Base-by-base conservation (phyloP, 805 yeast species). In the Starmerella apicola region DNA sequence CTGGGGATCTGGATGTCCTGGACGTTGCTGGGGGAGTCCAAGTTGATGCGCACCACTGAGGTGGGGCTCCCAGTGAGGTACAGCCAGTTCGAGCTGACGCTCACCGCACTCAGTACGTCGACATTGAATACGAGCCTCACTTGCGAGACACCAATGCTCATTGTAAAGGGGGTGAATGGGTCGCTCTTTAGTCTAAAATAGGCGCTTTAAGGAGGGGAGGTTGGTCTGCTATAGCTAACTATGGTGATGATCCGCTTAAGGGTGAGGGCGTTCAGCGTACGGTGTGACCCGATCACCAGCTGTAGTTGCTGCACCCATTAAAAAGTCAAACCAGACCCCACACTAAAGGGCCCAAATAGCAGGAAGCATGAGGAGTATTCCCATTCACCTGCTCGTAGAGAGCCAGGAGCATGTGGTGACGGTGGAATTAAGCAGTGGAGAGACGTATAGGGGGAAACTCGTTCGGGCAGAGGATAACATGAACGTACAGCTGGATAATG, bases 401-500 rank as follows among this genome's bases (percentile, higher is more conserved):
- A 81, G 95, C 7, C 70, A 78, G 66, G 95, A 96, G 35, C 97
- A 88, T 56, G 64, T 76, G 3, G 76, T 88, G 7, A 74, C 93
- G 1, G 58, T 88, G 15, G 98, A 88, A 58, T 71, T 88, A 38
- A 72, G 73, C 20, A 76, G 85, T 0, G 97, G 97, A 2, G 86
- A 81, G 47, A 73, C 81, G 0, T 88, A 88, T 56, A 68, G 94
- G 27, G 98, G 98, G 2, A 84, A 80, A 56, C 68, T 88, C 34
- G 57, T 79, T 3, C 95, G 81, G 44, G 62, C 68, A 34, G 95
- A 88, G 61, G 97, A 88, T 53, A 86, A 80, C 59, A 91, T 88
- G 97, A 88, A 88, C 57, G 74, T 88, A 20, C 93, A 86, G 45
- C 60, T 88, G 36, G 66, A 73, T 47, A 94, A 88, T 55, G 93